Percentiles rank a stretch among this genome's conserved stretches.
Conservation (phyloP, 495 filamentous ascomycete genomes). For the Chaetomium fimeti region DNA sequence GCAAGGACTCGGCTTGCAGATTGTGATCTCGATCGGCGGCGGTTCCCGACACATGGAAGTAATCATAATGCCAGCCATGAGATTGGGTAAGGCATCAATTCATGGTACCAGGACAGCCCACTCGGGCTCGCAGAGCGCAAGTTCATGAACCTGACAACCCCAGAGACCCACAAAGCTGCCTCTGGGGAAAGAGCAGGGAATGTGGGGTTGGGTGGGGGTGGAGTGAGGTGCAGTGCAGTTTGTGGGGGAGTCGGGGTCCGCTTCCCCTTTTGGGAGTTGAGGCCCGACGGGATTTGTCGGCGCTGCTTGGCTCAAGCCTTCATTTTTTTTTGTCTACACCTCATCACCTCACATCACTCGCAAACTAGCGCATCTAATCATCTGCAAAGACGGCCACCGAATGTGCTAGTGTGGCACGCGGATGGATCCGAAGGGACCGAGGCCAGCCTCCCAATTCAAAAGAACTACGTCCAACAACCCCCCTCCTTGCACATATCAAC, state of each 20-base stretch:
- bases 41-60: neutral
- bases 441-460: too few relatives aligned
- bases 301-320: neutral
- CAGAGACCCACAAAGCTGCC: neutral
- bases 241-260: conserved; percentile 11
- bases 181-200: neutral
- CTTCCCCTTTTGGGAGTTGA: conserved; percentile 10
- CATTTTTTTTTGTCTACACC: neutral
- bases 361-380: too few relatives aligned
- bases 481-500: too few relatives aligned
- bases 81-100: neutral
- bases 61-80: neutral
- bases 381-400: too few relatives aligned
- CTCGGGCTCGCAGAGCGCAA: neutral
- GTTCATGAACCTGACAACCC: neutral
- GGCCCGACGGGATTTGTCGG: conserved; percentile 13
- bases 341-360: too few relatives aligned
- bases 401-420: too few relatives aligned
- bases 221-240: conserved; percentile 4
- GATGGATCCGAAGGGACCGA: too few relatives aligned
- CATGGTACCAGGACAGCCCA: neutral
- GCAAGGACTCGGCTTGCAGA: neutral
- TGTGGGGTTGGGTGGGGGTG: neutral
- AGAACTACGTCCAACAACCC: too few relatives aligned
- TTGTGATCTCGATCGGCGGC: conserved; percentile 6